A percentile compares a stretch with the other conserved stretches of the same genome.
Conservation (phyloP, 208 protist genomes). For the Acanthamoeba lenticulata region DNA sequence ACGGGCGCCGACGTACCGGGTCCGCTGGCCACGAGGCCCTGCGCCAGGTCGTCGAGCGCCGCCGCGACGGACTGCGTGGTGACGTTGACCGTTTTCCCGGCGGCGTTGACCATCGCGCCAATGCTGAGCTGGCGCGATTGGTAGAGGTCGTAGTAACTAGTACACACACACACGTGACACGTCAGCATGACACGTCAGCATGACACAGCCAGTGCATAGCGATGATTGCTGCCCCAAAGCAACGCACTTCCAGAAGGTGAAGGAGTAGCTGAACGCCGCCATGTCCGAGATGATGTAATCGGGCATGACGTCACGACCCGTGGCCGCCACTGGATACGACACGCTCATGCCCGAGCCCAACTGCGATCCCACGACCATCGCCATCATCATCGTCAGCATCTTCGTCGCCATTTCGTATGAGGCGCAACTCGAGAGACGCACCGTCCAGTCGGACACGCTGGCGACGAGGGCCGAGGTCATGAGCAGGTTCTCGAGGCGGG, state of each 20-base stretch:
- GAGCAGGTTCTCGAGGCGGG: neutral
- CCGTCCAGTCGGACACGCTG: neutral
- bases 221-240: too few relatives aligned
- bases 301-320: neutral
- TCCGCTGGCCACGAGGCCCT: neutral
- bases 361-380: too few relatives aligned
- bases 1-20: too few relatives aligned
- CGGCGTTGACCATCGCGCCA: neutral
- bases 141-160: neutral
- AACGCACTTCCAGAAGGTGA: neutral
- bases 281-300: neutral
- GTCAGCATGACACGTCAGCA: neutral
- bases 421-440: too few relatives aligned
- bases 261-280: neutral
- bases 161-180: neutral
- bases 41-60: neutral
- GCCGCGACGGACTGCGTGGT: neutral
- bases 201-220: too few relatives aligned
- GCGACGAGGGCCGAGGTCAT: neutral
- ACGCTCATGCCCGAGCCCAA: neutral
- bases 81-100: neutral
- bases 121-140: neutral
- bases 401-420: too few relatives aligned
- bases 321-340: neutral
- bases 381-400: too few relatives aligned